These are phyloP conservation scores for Xylariaceae sp. DNA, from an alignment of 2,329 filamentous ascomycete genomes.

Conservation along the genomic window DNA sequence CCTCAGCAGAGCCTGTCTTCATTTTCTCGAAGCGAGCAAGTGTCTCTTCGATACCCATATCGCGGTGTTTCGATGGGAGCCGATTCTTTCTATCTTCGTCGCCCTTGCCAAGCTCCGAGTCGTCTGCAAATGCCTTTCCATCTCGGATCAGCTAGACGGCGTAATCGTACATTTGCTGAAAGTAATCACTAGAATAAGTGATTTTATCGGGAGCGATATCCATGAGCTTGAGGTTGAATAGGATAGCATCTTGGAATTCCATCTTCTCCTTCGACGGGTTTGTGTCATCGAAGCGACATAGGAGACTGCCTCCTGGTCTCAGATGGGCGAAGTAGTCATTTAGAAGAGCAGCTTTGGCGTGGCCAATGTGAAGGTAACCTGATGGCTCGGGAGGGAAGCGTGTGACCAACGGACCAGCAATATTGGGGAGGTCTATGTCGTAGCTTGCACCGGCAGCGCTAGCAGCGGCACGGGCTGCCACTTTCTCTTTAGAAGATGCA, in stretches of 20 bases:
- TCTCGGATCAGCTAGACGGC: conserved; percentile 81
- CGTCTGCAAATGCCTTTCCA: conserved; percentile 88
- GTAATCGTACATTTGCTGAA: conserved; percentile 84
- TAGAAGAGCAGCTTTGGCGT: conserved; percentile 87
- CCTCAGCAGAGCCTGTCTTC: conserved; percentile 79
- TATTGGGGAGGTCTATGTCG: conserved; percentile 81
- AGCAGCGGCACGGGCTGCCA: conserved; percentile 54
- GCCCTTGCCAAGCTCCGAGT: conserved; percentile 87
- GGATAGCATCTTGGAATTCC: conserved; percentile 81
- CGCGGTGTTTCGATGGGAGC: conserved; percentile 77
- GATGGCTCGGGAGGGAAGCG: conserved; percentile 94
- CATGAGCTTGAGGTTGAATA: conserved; percentile 85
- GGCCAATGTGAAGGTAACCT: conserved; percentile 89
- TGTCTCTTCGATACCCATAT: conserved; percentile 78
- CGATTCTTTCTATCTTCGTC: conserved; percentile 80
- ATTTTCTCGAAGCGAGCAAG: conserved; percentile 87
- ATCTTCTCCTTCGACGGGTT: conserved; percentile 95
- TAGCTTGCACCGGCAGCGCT: conserved; percentile 81
- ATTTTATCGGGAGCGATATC: conserved; percentile 83
- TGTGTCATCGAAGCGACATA: conserved; percentile 92
- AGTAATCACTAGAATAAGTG: conserved; percentile 91
- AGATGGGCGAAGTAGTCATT: conserved; percentile 95
- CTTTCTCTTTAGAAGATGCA: conserved; percentile 68
- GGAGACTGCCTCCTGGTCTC: conserved; percentile 84
- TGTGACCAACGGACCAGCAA: conserved; percentile 86